A percentile compares a stretch with the other conserved stretches of the same genome.
phyloP scores from a whole-genome alignment of 2,329 filamentous ascomycete genomes.

The Cladophialophora yegresii region DNA sequence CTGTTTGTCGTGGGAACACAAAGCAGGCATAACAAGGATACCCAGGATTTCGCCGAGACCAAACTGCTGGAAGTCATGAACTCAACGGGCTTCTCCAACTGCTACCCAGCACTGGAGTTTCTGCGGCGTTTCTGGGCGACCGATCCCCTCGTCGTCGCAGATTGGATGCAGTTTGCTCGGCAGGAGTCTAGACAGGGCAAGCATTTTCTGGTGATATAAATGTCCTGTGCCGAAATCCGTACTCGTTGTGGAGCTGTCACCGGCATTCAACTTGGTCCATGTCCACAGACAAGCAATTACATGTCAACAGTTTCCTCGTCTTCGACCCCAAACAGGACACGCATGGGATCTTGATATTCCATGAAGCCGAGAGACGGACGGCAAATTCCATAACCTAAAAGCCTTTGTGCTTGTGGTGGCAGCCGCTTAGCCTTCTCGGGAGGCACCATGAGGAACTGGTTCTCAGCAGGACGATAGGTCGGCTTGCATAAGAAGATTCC shows the following conservation, averaged over 20 bases:
- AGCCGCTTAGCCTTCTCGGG: slow-evolving; percentile 34
- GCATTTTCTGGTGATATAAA: slow-evolving; percentile 30
- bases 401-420: slow-evolving; percentile 33
- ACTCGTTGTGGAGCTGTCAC: not conserved
- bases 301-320: slow-evolving; percentile 44
- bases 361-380: slow-evolving; percentile 34
- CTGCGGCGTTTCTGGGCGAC: slow-evolving; percentile 33
- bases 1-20: slow-evolving; percentile 39
- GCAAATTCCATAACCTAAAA: slow-evolving; percentile 38
- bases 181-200: slow-evolving; percentile 14
- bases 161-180: slow-evolving; percentile 29
- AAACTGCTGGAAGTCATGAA: slow-evolving; percentile 23
- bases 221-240: not conserved
- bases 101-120: slow-evolving; percentile 30
- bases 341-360: slow-evolving; percentile 36
- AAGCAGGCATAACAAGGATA: slow-evolving; percentile 21
- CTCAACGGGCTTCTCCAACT: slow-evolving; percentile 28
- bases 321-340: slow-evolving; percentile 32
- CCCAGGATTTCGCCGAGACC: slow-evolving; percentile 21
- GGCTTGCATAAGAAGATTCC: slow-evolving; percentile 33
- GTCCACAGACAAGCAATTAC: slow-evolving; percentile 21
- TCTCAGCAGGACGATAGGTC: slow-evolving; percentile 36
- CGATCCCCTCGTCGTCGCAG: not conserved
- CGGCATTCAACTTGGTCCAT: no score
- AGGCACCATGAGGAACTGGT: slow-evolving; percentile 38